These are phyloP conservation scores for Aeminium ludgeri DNA, from an alignment of 495 filamentous ascomycete genomes.

Conservation along the genomic window DNA sequence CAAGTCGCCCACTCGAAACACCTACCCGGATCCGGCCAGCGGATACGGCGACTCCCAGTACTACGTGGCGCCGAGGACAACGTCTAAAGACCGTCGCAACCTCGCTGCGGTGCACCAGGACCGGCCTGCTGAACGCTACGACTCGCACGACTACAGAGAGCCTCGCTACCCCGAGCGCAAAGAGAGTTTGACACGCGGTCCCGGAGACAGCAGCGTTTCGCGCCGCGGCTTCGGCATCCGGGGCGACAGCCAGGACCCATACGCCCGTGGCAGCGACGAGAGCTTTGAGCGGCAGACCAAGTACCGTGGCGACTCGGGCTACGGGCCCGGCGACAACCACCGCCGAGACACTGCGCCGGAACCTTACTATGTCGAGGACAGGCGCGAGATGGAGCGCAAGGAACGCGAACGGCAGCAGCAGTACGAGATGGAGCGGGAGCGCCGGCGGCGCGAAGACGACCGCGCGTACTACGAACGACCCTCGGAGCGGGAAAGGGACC, in stretches of 20 bases:
- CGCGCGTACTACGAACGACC: conserved; percentile 14
- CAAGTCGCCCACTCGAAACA: conserved; percentile 13
- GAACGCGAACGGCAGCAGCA: conserved; percentile 4
- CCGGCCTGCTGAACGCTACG: conserved; percentile 16
- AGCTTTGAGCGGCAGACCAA: conserved; percentile 1
- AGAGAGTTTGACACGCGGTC: conserved; percentile 12
- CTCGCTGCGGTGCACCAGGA: conserved; percentile 18
- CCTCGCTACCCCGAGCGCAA: conserved; percentile 13
- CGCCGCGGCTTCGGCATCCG: conserved; percentile 27
- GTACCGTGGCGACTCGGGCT: conserved; percentile 9
- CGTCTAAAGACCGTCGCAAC: conserved; percentile 14
- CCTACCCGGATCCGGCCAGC: conserved; percentile 9
- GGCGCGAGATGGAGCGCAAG: conserved; percentile 6
- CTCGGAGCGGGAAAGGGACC: conserved; percentile 6
- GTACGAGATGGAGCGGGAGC: conserved; percentile 8
- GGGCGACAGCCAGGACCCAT: conserved; percentile 13
- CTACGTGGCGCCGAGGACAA: conserved; percentile 14
- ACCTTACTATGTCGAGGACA: conserved; percentile 5
- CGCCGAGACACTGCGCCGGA: conserved; percentile 12
- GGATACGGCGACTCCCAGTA: conserved; percentile 15
- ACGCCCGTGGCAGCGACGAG: conserved; percentile 14
- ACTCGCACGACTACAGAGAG: conserved; percentile 15
- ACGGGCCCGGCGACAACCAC: conserved; percentile 8
- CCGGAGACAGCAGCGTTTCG: conserved; percentile 19
- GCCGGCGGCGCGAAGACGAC: conserved; percentile 2